Evolutionary conservation across 2,329 filamentous ascomycete species (phyloP).

Genomic region (Mariannaea sp.): DNA sequence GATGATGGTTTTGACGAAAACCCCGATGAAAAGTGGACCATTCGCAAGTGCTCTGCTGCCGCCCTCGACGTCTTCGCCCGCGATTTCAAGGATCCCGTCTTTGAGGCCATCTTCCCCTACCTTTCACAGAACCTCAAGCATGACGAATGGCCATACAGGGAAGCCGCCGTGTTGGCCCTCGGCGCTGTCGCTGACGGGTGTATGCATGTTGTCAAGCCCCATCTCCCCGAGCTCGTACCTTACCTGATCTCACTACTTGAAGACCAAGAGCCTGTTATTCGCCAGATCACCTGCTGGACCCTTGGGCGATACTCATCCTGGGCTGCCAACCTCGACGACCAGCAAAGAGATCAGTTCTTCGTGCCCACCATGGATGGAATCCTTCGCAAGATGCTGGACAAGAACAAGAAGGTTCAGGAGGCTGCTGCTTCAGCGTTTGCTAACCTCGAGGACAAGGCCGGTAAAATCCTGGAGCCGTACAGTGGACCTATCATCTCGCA

Average conservation of each 20-base stretch:
- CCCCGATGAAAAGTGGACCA: slow-evolving; percentile 91
- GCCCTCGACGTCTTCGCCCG: slow-evolving; percentile 92
- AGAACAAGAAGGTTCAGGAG: slow-evolving; percentile 97
- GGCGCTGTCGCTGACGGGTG: slow-evolving; percentile 96
- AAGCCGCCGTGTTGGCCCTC: slow-evolving; percentile 91
- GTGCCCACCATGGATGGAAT: slow-evolving; percentile 98
- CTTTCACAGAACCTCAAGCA: slow-evolving; percentile 88
- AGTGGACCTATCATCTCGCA: slow-evolving; percentile 88
- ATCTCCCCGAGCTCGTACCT: slow-evolving; percentile 86
- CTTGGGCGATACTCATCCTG: slow-evolving; percentile 91
- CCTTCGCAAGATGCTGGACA: slow-evolving; percentile 90
- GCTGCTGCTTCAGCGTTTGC: slow-evolving; percentile 95
- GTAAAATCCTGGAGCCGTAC: slow-evolving; percentile 79
- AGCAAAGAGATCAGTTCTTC: slow-evolving; percentile 77
- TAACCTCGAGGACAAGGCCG: slow-evolving; percentile 92
- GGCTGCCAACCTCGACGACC: slow-evolving; percentile 77
- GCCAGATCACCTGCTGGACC: slow-evolving; percentile 98
- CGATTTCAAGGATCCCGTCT: slow-evolving; percentile 86
- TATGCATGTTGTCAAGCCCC: slow-evolving; percentile 85
- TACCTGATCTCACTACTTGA: slow-evolving; percentile 87
- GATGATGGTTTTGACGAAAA: slow-evolving; percentile 78
- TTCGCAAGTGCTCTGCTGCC: slow-evolving; percentile 95
- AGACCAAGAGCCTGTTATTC: slow-evolving; percentile 86
- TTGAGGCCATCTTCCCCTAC: slow-evolving; percentile 90
- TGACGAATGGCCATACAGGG: slow-evolving; percentile 86